These are phyloP conservation scores for Eucalyptus sp. DNA, from an alignment of 345 rosid genomes.

Conservation along the genomic window DNA sequence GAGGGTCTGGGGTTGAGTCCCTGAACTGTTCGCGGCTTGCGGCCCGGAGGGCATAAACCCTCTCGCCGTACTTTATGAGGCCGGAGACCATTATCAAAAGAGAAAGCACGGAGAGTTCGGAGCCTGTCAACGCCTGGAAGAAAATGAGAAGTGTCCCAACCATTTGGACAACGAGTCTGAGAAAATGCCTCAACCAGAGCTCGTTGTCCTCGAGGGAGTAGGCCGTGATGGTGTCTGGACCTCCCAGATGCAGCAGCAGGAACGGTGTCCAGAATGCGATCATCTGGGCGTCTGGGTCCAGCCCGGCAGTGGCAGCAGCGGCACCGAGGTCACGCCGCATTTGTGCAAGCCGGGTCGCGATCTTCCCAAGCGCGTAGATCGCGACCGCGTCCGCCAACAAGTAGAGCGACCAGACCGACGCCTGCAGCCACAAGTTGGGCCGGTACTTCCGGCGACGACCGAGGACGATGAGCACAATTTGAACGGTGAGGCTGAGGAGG, in stretches of 20 bases:
- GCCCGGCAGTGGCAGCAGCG: not conserved
- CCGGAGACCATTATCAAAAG: no score
- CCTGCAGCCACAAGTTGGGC: not conserved
- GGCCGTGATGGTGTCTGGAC: not conserved
- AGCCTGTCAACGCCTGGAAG: not conserved
- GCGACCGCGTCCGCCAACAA: not conserved
- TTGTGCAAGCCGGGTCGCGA: not conserved
- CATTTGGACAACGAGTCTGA: not conserved
- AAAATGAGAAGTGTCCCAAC: not conserved
- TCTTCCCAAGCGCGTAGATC: not conserved
- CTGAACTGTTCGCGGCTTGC: not conserved
- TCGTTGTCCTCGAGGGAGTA: not conserved
- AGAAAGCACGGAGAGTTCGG: not conserved
- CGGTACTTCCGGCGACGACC: not conserved
- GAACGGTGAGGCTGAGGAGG: not conserved
- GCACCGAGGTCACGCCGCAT: not conserved
- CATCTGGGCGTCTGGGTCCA: not conserved
- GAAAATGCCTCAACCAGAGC: not conserved
- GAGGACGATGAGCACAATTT: not conserved
- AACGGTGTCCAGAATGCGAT: not conserved
- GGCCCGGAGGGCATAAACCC: not conserved
- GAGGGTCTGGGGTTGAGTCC: not conserved
- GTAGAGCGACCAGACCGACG: not conserved
- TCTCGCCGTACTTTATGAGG: no score
- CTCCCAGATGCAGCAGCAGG: not conserved